Percentiles rank a stretch among this genome's conserved stretches.
These are phyloP conservation scores for Pelargonium australe DNA, from an alignment of 441 rosid species.

Conservation along the genomic window DNA sequence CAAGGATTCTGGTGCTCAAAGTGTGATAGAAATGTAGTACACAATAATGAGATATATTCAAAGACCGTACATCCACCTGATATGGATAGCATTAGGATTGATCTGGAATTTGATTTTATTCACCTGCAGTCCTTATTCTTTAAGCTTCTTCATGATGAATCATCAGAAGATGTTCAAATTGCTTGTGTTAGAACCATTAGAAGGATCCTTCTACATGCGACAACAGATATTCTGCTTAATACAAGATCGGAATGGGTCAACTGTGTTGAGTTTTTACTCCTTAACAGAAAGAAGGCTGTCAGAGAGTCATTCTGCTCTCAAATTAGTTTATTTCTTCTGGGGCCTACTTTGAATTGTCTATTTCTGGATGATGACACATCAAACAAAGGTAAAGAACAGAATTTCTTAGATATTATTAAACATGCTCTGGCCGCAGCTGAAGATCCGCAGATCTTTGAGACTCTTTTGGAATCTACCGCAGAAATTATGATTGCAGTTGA, in stretches of 20 bases:
- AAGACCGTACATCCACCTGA: slow-evolving; percentile 32
- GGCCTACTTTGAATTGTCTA: slow-evolving; percentile 44
- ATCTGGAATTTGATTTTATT: slow-evolving; percentile 34
- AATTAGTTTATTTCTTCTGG: slow-evolving; percentile 60
- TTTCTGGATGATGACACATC: slow-evolving; percentile 42
- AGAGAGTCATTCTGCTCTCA: slow-evolving; percentile 91
- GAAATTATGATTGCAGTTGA: slow-evolving; percentile 75
- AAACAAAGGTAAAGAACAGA: slow-evolving; percentile 39
- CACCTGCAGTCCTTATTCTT: slow-evolving; percentile 56
- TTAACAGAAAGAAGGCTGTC: slow-evolving; percentile 58
- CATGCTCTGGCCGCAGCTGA: slow-evolving; percentile 50
- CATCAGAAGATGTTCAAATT: slow-evolving; percentile 81
- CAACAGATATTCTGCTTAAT: slow-evolving; percentile 42
- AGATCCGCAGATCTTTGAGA: slow-evolving; percentile 65
- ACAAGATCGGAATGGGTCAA: slow-evolving; percentile 65
- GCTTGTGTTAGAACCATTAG: slow-evolving; percentile 66
- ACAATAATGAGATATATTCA: slow-evolving; percentile 28
- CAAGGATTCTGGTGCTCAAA: slow-evolving; percentile 84
- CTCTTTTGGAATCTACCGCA: slow-evolving; percentile 71
- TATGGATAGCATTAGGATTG: slow-evolving; percentile 31
- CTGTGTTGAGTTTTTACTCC: slow-evolving; percentile 61
- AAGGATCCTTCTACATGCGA: slow-evolving; percentile 65
- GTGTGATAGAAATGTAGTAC: slow-evolving; percentile 53
- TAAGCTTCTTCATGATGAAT: slow-evolving; percentile 64
- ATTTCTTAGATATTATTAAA: slow-evolving; percentile 55